These are phyloP conservation scores for Saccharomycopsis crataegensis DNA, from an alignment of 1,139 yeast species.

Conservation along the genomic window DNA sequence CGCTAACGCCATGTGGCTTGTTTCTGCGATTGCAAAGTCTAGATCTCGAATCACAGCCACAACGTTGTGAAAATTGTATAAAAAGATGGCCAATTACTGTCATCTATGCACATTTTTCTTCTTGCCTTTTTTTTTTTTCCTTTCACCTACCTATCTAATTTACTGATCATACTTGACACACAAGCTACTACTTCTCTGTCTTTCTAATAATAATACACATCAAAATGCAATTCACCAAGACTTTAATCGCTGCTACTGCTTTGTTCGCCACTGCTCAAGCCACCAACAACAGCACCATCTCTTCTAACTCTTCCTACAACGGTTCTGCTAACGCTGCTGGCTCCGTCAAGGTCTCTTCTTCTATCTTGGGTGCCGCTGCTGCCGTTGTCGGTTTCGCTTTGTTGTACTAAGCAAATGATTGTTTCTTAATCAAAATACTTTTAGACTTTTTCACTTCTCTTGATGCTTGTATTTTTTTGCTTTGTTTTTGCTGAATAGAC, in stretches of 20 bases:
- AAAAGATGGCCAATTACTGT: background rate
- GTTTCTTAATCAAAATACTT: background rate
- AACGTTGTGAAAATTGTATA: background rate
- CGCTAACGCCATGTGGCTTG: too few species aligned
- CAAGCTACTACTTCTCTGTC: too few species aligned
- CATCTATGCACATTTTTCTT: background rate
- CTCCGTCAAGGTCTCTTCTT: slow-evolving; percentile 15
- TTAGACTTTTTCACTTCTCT: background rate
- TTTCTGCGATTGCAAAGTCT: too few species aligned
- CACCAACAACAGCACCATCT: slow-evolving; percentile 12
- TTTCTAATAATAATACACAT: background rate
- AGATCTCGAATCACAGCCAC: too few species aligned
- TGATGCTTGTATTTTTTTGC: too few species aligned
- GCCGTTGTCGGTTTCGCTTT: slow-evolving; percentile 19
- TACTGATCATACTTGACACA: background rate
- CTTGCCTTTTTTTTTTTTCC: background rate
- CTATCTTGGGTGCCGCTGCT: slow-evolving; percentile 19
- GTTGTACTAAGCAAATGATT: slow-evolving; percentile 7
- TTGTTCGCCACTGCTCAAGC: slow-evolving; percentile 15
- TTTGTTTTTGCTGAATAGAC: too few species aligned
- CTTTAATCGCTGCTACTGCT: slow-evolving; percentile 16
- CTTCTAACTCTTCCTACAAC: slow-evolving; percentile 10
- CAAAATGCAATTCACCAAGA: slow-evolving; percentile 19
- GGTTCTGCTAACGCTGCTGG: slow-evolving; percentile 18
- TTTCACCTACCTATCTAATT: background rate